Evolutionary conservation across 2,329 filamentous ascomycete species (phyloP), one percentile per base, ranked within the genome.

Genomic region (Podosphaera xanthii): DNA sequence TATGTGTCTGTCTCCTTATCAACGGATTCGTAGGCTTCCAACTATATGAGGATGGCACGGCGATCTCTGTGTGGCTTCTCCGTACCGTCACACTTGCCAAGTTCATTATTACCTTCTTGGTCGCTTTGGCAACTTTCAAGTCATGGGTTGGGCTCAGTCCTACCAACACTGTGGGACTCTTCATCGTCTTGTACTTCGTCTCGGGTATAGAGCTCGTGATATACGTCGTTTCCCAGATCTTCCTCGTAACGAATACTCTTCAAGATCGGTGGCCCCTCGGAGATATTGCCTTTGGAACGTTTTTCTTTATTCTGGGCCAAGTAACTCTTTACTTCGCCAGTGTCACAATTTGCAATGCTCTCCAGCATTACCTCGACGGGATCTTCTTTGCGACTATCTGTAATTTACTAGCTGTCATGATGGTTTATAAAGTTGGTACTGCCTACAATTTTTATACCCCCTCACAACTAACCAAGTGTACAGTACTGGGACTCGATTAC

Each of bases 401-500:
- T 75, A 98, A 98, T 69, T 73, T 98, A 52, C 75, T 98, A 50
- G 88, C 83, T 10, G 91, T 98, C 62, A 98, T 98, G 92, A 98
- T 97, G 92, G 83, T 98, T 44, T 98, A 98, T 79, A 98, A 98
- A 84, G 88, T 83, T 72, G 62, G 74, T 68, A 59, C 30, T 48
- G 31, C 33, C 57, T 6, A 9, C 6, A 59, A 22, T 7, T 14
- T 33, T 52, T 48, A 35, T 35, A 14, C 12, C 9, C 10, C 3
- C 5, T 6, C 6, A 30, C 44, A 58, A 40, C 59, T 65, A 59
- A 65, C 48, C 31, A 50, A 53, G 2, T 55, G 14, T 42, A 59
- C 65, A 92, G 89, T 98, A 94, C 76, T 98, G 92, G 92, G 92
- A 98, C 70, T 96, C 90, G 14, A 98, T 98, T 71, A 98, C 92